phyloP scores from a whole-genome alignment of 2,329 filamentous ascomycete genomes.

The Podosphaera xanthii region DNA sequence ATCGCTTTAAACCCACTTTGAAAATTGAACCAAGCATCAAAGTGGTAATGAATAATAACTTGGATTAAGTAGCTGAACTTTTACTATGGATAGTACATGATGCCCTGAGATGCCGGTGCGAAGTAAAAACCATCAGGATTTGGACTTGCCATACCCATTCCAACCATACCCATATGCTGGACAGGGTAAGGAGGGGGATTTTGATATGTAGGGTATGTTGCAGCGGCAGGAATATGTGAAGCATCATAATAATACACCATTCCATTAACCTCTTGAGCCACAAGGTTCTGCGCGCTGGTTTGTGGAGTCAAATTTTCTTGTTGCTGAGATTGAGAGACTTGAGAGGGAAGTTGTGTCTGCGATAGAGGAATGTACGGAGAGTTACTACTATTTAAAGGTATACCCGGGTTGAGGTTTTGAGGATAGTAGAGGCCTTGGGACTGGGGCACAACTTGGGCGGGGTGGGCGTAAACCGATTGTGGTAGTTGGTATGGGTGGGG shows the following conservation, averaged over 20 bases:
- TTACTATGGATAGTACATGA: constrained; percentile 40
- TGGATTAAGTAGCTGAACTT: neutral
- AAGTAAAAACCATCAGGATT: constrained; percentile 50
- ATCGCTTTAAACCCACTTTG: too few species aligned
- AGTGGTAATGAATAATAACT: too few species aligned
- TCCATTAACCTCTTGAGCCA: constrained; percentile 77
- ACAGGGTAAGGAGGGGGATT: constrained; percentile 23
- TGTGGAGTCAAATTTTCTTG: constrained; percentile 19
- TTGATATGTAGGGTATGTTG: constrained; percentile 12
- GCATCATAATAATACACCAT: constrained; percentile 92
- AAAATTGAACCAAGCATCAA: too few species aligned
- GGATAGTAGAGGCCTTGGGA: constrained; percentile 49
- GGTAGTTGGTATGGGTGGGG: constrained; percentile 39
- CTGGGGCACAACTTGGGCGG: constrained; percentile 31
- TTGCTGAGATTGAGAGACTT: constrained; percentile 8
- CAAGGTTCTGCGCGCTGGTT: constrained; percentile 32
- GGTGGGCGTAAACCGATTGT: constrained; percentile 29
- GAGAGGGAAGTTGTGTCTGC: constrained; percentile 12
- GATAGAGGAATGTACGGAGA: constrained; percentile 10
- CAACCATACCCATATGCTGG: constrained; percentile 29
- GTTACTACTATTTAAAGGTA: constrained; percentile 19
- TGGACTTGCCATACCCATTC: constrained; percentile 62
- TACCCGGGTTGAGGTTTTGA: constrained; percentile 23
- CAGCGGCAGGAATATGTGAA: constrained; percentile 34
- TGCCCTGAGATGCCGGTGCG: constrained; percentile 27